These are phyloP conservation scores for Panicum virgatum DNA, from an alignment of 202 grass and related monocot genomes.

Conservation along the genomic window DNA sequence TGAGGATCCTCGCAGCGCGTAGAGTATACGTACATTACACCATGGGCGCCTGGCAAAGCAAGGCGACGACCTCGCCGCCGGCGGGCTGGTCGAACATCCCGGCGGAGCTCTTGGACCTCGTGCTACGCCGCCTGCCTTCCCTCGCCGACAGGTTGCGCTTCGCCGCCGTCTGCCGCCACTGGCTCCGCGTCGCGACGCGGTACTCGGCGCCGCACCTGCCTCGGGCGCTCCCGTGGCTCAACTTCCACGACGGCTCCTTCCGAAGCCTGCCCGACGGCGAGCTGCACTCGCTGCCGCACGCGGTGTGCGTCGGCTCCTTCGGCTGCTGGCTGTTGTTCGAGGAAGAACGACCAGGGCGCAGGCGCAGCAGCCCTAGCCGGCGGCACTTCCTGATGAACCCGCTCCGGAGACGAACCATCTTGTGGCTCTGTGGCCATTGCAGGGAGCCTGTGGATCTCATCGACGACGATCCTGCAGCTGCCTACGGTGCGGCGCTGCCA, in stretches of 20 bases:
- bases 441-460: no score
- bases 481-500: no score
- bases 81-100: neutral
- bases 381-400: no score
- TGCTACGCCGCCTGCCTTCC: neutral
- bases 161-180: neutral
- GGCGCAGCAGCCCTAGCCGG: no score
- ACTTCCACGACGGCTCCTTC: neutral
- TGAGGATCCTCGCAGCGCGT: no score
- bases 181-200: neutral
- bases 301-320: neutral
- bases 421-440: no score
- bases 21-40: no score
- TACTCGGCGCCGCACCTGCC: neutral
- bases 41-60: neutral
- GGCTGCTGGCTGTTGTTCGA: neutral
- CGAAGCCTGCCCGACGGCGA: constrained; percentile 1
- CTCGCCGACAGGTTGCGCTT: neutral
- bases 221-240: neutral
- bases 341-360: no score
- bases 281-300: neutral
- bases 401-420: no score
- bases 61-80: neutral
- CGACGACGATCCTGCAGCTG: no score
- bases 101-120: neutral